Evolutionary conservation across 495 filamentous ascomycete species (phyloP), one percentile per base, ranked within the genome.

Genomic region (Penicillium steckii): DNA sequence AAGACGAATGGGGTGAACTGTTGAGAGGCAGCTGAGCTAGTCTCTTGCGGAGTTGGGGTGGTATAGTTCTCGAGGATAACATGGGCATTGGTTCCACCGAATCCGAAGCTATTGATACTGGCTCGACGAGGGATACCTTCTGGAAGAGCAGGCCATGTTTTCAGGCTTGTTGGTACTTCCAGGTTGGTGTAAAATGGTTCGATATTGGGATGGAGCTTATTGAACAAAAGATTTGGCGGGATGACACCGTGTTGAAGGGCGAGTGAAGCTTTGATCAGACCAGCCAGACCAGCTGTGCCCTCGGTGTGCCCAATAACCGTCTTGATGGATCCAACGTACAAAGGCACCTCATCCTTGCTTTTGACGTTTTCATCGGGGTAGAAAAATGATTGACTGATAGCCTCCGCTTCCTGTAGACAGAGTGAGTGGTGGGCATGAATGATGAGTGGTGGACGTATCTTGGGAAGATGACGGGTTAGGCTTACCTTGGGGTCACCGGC

Each of bases 41-140:
- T n/a, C n/a, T n/a, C n/a, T n/a, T n/a, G n/a, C n/a, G n/a, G n/a
- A n/a, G n/a, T n/a, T n/a, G n/a, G n/a, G n/a, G n/a, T n/a, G n/a
- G n/a, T n/a, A n/a, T 37, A 37, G 18, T 12, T 7, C 15, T 86
- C 81, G 3, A 86, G 4, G 33, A 87, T 83, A 12, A 69, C 78
- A 47, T 86, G 83, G 4, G 79, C 70, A 55, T 86, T 86, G 22
- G 74, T 71, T 25, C 84, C 84, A 12, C 84, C 83, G 15, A 62
- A 83, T 78, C 1, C 83, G 47, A 84, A 85, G 1, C 72, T 78
- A 58, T 87, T 87, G n/a, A 88, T 74, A 52, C 78, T 82, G 0
- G 69, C 80, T 13, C 83, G 71, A 15, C 74, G 76, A 0, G 75
- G 72, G 7, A 67, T 58, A 2, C 72, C 77, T 9, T 25, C 17